phyloP scores from a whole-genome alignment of 2,329 filamentous ascomycete species.

The Salinomyces thailandicus region DNA sequence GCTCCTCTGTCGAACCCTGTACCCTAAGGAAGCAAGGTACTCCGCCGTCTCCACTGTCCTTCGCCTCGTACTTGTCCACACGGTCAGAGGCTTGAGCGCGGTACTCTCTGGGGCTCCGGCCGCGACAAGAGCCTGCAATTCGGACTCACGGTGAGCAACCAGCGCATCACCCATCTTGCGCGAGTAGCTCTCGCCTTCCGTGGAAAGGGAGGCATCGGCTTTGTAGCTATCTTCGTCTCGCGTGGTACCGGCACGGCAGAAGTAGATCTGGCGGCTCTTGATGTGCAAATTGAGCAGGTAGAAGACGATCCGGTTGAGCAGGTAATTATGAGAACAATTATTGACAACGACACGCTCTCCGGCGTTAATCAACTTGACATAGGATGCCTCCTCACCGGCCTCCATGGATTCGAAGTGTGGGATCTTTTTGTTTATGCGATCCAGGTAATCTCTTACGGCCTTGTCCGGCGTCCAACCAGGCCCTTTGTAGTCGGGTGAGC shows the following conservation, averaged over 20 bases:
- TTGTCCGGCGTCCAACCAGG: conserved; percentile 89
- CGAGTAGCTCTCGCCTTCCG: conserved; percentile 70
- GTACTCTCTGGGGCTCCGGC: conserved; percentile 53
- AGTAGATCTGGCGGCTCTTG: conserved; percentile 88
- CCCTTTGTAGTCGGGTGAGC: conserved; percentile 90
- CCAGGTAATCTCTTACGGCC: conserved; percentile 82
- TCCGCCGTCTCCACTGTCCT: conserved; percentile 85
- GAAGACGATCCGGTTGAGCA: conserved; percentile 95
- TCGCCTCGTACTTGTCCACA: conserved; percentile 91
- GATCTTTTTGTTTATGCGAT: conserved; percentile 82
- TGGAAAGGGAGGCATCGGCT: conserved; percentile 73
- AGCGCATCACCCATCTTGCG: conserved; percentile 77
- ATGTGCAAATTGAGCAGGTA: conserved; percentile 97
- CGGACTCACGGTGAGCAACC: conserved; percentile 70
- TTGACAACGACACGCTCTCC: conserved; percentile 90
- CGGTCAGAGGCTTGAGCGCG: conserved; percentile 66
- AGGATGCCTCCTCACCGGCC: conserved; percentile 78
- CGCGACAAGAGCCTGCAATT: conserved; percentile 58
- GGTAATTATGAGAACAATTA: conserved; percentile 91
- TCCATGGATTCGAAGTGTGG: conserved; percentile 96
- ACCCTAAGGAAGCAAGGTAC: conserved; percentile 66
- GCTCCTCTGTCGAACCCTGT: conserved; percentile 78
- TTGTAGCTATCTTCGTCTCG: conserved; percentile 88
- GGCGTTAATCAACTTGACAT: conserved; percentile 99
- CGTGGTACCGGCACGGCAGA: conserved; percentile 76